Evolutionary conservation across 371 early-diverging fungal genomes (phyloP).

Genomic region (Actinomucor elegans): DNA sequence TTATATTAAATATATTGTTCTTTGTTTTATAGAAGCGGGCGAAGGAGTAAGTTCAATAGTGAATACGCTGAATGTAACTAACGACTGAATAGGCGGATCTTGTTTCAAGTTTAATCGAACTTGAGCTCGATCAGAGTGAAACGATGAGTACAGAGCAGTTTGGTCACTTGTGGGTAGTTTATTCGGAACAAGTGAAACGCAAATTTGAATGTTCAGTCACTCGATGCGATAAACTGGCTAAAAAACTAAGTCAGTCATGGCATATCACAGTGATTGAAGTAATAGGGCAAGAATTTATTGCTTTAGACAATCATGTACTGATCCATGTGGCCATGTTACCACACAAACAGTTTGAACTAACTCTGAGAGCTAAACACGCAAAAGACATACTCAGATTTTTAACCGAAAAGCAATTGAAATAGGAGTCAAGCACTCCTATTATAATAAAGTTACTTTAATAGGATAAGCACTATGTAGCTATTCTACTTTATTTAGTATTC

Average conservation of each 20-base stretch:
- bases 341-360: slow-evolving; percentile 14
- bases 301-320: slow-evolving; percentile 8
- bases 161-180: slow-evolving; percentile 32
- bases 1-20: too few species aligned
- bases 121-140: slow-evolving; percentile 13
- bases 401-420: slow-evolving; percentile 6
- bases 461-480: too few species aligned
- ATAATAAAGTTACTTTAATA: not conserved
- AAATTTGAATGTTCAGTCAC: slow-evolving; percentile 12
- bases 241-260: slow-evolving; percentile 16
- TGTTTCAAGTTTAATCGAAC: slow-evolving; percentile 27
- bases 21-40: not conserved
- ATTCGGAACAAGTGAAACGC: slow-evolving; percentile 13
- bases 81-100: not conserved
- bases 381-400: slow-evolving; percentile 17
- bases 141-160: slow-evolving; percentile 20
- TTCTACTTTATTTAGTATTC: too few species aligned
- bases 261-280: slow-evolving; percentile 22
- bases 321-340: slow-evolving; percentile 24
- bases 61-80: too few species aligned
- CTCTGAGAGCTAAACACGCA: slow-evolving; percentile 8
- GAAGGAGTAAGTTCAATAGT: too few species aligned
- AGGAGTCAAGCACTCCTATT: too few species aligned
- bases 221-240: slow-evolving; percentile 14
- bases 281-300: slow-evolving; percentile 40